Evolutionary conservation across 2,329 filamentous ascomycete genomes (phyloP), one percentile per base, ranked within the genome.

Genomic region (Xylaria sp.): DNA sequence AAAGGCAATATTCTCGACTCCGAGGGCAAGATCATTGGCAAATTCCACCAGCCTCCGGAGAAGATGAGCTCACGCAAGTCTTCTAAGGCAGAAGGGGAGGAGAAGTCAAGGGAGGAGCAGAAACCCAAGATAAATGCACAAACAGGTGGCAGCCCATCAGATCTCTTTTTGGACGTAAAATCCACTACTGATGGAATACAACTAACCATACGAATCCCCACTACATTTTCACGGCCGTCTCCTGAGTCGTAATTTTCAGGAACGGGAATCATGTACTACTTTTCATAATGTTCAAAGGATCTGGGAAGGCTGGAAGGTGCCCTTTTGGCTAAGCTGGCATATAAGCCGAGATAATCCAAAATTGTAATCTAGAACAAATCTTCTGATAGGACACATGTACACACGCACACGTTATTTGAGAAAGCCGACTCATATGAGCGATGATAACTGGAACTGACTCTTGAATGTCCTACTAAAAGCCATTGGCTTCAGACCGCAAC

Each of bases 181-280:
- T 88, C 86, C 41, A 88, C 86, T 4, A 86, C 82, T 49, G 86
- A 88, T 63, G 86, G 86, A 1, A 87, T 88, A 72, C 86, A 88
- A 76, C 76, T 88, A 62, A 87, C 84, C 31, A 87, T 88, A 72
- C 84, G 86, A 73, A 88, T 88, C 67, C 86, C 86, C 28, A 88
- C 86, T 1, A 83, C 87, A 31, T 87, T 88, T 73, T 83, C 83
- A 64, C 80, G 71, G 52, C 73, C 74, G 33, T 66, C 71, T 36
- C 67, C 73, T 62, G 72, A 75, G 62, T 66, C 55, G 59, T 62
- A 54, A 12, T 6, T 6, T 31, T 56, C n/a, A 46, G 20, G 54
- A 31, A 28, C 41, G 20, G 23, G 23, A 41, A 10, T 39, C 13
- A 39, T 61, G 41, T n/a, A 33, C 10, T 58, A 15, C 39, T 28